Conservation (phyloP, 2,329 filamentous ascomycete species). For the Setomelanomma holmii region DNA sequence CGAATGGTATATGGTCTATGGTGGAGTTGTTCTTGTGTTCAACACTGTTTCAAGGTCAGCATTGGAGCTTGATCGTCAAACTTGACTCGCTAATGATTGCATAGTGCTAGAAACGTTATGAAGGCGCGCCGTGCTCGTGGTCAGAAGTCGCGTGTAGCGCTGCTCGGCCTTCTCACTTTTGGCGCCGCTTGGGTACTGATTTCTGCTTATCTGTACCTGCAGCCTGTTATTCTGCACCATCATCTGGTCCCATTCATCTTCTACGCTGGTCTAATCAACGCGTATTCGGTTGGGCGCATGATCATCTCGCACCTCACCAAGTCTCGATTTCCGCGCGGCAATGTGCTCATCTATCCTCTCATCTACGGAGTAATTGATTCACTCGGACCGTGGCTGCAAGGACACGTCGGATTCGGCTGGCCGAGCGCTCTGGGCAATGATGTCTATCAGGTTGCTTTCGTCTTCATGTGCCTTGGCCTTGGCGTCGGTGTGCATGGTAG, state of each 20-base stretch:
- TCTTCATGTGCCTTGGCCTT: conserved; percentile 86
- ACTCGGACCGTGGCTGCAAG: conserved; percentile 70
- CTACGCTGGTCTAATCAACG: conserved; percentile 89
- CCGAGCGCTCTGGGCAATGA: conserved; percentile 58
- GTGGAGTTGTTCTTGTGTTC: conserved; percentile 78
- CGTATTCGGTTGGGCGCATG: conserved; percentile 94
- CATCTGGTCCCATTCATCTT: conserved; percentile 90
- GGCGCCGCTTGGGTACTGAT: conserved; percentile 79
- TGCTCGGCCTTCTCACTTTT: conserved; percentile 85
- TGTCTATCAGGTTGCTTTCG: conserved; percentile 88
- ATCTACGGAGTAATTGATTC: conserved; percentile 81
- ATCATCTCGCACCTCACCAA: conserved; percentile 93
- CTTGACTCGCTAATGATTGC: conserved; percentile 14
- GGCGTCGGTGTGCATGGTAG: conserved; percentile 93
- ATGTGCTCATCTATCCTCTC: conserved; percentile 81
- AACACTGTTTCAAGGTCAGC: conserved; percentile 76
- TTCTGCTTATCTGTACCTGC: conserved; percentile 79
- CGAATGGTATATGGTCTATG: conserved; percentile 92
- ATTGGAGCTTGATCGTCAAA: not conserved
- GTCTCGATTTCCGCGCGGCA: conserved; percentile 86
- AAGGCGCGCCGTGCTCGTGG: conserved; percentile 76
- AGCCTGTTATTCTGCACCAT: conserved; percentile 80
- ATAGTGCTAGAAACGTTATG: conserved; percentile 81
- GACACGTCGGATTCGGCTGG: conserved; percentile 55
- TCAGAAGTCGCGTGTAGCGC: conserved; percentile 74